A percentile compares a stretch with the other conserved stretches of the same genome.
Conservation (phyloP, 1,139 yeast genomes). For the Sugiyamaella novakii region DNA sequence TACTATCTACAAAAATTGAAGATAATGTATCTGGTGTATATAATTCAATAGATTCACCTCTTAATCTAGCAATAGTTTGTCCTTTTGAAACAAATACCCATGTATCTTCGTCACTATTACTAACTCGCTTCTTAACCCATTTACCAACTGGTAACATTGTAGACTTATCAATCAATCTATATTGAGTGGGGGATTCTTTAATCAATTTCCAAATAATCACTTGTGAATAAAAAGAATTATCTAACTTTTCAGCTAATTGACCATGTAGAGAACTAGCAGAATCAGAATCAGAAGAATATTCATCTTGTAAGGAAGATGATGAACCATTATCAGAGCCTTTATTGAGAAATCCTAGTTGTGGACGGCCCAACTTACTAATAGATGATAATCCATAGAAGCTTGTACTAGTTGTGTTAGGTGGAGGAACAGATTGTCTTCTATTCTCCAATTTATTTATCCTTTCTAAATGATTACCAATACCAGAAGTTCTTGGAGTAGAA, state of each 20-base stretch:
- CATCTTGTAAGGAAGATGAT: slow-evolving; percentile 9
- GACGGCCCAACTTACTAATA: slow-evolving; percentile 2
- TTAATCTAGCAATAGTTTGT: slow-evolving; percentile 22
- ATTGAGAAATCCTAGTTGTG: slow-evolving; percentile 12
- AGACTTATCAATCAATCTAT: slow-evolving; percentile 24
- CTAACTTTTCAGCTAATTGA: neutral
- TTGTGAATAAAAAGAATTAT: slow-evolving; percentile 11
- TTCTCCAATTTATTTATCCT: neutral
- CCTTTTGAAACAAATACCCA: slow-evolving; percentile 26
- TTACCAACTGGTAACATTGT: slow-evolving; percentile 25
- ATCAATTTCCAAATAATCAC: slow-evolving; percentile 18
- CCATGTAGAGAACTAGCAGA: neutral
- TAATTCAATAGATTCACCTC: slow-evolving; percentile 20
- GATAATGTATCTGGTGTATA: slow-evolving; percentile 17
- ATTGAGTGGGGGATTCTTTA: slow-evolving; percentile 13
- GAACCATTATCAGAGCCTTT: neutral
- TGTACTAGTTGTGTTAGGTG: neutral
- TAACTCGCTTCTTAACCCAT: slow-evolving; percentile 23
- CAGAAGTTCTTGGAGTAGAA: slow-evolving; percentile 16
- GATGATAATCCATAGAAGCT: slow-evolving; percentile 13
- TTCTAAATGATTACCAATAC: neutral
- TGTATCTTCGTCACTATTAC: slow-evolving; percentile 10
- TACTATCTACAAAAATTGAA: slow-evolving; percentile 22
- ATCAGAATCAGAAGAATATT: neutral
- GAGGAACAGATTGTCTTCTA: slow-evolving; percentile 5